Evolutionary conservation across 345 rosid species (phyloP).

Genomic region (Syzygium oleosum): DNA sequence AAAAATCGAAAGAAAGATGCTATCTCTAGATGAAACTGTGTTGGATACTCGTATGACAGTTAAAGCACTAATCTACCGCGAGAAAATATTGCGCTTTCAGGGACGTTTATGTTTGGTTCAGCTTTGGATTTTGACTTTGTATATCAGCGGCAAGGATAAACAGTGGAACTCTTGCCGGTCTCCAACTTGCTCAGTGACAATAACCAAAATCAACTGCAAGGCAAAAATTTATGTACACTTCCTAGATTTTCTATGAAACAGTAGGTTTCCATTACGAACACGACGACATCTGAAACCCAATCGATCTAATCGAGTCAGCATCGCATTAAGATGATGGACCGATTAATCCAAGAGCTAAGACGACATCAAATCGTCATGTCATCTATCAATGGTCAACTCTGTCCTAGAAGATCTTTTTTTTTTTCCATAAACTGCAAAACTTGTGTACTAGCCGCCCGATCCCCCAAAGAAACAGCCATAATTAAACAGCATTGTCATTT

Average conservation of each 20-base stretch:
- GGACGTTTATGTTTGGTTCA: not conserved
- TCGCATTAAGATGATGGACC: no score
- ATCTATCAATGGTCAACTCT: not conserved
- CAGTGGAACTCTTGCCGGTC: not conserved
- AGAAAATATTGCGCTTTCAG: not conserved
- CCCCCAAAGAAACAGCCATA: no score
- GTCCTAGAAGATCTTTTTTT: not conserved
- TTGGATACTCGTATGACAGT: not conserved
- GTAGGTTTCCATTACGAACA: not conserved
- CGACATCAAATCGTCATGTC: rapidly evolving
- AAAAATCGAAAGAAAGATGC: not conserved
- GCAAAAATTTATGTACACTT: not conserved
- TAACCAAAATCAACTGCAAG: not conserved
- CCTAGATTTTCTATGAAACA: not conserved
- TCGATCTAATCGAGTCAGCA: no score
- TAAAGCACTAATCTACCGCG: not conserved
- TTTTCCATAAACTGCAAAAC: not conserved
- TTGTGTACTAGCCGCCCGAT: no score
- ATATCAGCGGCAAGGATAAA: not conserved
- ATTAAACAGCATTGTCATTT: no score
- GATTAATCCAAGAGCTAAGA: not conserved
- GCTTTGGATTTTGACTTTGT: not conserved
- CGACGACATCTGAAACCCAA: not conserved
- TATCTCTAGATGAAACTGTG: not conserved
- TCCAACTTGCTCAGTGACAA: not conserved